Conservation (phyloP, 306 rosid genomes). For the Senna siamea region DNA sequence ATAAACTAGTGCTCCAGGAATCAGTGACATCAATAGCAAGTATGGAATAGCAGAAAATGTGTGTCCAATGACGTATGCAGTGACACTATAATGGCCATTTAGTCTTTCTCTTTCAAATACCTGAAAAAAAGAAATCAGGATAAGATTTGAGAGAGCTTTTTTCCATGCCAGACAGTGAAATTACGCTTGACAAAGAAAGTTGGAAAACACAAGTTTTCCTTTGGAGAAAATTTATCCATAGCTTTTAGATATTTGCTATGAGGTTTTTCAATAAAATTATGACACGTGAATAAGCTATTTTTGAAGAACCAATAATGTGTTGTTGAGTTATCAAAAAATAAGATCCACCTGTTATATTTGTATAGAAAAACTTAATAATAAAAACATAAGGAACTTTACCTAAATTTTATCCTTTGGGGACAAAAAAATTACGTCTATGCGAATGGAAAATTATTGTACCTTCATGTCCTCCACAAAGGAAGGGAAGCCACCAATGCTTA, state of each 20-base stretch:
- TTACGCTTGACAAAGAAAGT: not conserved
- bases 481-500: constrained; percentile 65
- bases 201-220: not conserved
- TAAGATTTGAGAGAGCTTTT: not conserved
- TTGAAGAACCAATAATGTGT: too few species aligned
- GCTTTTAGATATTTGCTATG: too few species aligned
- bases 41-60: constrained; percentile 56
- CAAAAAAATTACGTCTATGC: not conserved
- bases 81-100: constrained; percentile 57
- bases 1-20: constrained; percentile 55
- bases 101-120: constrained; percentile 62
- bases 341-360: too few species aligned
- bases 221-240: not conserved
- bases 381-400: too few species aligned
- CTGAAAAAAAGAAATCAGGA: constrained; percentile 21
- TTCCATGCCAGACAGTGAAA: too few species aligned
- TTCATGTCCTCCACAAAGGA: constrained; percentile 70
- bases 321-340: too few species aligned
- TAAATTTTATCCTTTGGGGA: not conserved
- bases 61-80: constrained; percentile 52
- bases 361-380: too few species aligned
- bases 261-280: not conserved
- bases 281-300: too few species aligned
- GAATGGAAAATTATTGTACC: constrained; percentile 31
- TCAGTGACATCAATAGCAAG: constrained; percentile 46